Percentiles rank a stretch among this genome's conserved stretches.
Conservation (phyloP, 2,329 filamentous ascomycete species). For the Monosporascus sp. region DNA sequence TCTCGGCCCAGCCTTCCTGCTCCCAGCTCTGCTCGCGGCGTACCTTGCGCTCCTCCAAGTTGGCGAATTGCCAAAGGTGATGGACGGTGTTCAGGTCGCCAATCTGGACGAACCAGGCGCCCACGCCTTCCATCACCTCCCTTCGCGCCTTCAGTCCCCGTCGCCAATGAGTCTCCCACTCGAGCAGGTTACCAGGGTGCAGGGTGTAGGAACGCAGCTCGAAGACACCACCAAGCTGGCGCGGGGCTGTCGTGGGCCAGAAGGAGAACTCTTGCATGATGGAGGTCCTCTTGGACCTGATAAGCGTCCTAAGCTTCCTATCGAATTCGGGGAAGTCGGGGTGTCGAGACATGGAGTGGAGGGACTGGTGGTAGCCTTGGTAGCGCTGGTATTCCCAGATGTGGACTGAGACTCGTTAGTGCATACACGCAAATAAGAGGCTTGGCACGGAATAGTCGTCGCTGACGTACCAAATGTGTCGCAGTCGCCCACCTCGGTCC, state of each 20-base stretch:
- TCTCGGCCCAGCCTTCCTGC: slow-evolving; percentile 92
- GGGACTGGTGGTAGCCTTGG: slow-evolving; percentile 87
- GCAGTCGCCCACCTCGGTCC: slow-evolving; percentile 94
- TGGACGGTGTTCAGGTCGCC: slow-evolving; percentile 97
- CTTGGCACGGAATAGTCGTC: background rate
- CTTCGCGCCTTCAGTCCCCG: slow-evolving; percentile 83
- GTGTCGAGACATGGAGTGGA: slow-evolving; percentile 77
- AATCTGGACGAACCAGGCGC: slow-evolving; percentile 98
- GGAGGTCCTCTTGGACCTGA: slow-evolving; percentile 78
- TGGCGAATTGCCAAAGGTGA: slow-evolving; percentile 97
- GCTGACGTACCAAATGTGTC: slow-evolving; percentile 66
- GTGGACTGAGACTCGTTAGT: slow-evolving; percentile 59
- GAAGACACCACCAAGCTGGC: slow-evolving; percentile 85
- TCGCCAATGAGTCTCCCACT: slow-evolving; percentile 99
- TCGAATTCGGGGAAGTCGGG: slow-evolving; percentile 83
- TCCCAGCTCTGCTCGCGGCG: slow-evolving; percentile 93
- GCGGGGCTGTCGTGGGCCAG: slow-evolving; percentile 92
- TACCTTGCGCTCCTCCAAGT: slow-evolving; percentile 87
- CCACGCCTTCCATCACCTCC: slow-evolving; percentile 97
- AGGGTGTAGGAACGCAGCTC: slow-evolving; percentile 95
- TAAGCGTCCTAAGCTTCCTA: slow-evolving; percentile 75
- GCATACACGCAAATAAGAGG: too few species aligned
- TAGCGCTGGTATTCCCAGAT: slow-evolving; percentile 99
- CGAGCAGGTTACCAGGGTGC: slow-evolving; percentile 89
- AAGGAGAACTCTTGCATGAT: slow-evolving; percentile 99